Conservation (phyloP, 2,329 filamentous ascomycete species). For the Cladosporium velox region DNA sequence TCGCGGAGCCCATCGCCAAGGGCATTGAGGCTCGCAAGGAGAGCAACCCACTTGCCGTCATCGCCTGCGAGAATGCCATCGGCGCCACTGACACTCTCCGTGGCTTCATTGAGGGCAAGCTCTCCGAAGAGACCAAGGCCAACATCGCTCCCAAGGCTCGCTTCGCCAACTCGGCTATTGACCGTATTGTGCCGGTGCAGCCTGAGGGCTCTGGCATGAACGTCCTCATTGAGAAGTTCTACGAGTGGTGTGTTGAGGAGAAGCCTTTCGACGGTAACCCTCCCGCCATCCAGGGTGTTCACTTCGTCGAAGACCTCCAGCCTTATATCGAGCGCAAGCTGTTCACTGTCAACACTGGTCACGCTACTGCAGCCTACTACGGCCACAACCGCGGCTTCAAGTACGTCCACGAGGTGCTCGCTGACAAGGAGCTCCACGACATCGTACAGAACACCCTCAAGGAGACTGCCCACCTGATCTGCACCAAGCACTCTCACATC, state of each 20-base stretch:
- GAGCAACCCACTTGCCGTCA: constrained; percentile 75
- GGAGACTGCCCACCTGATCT: constrained; percentile 85
- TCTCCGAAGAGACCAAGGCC: constrained; percentile 65
- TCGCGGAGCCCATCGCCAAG: constrained; percentile 93
- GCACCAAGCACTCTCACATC: constrained; percentile 78
- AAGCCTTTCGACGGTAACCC: constrained; percentile 74
- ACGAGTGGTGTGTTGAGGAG: constrained; percentile 95
- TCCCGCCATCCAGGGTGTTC: constrained; percentile 81
- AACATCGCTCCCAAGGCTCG: constrained; percentile 73
- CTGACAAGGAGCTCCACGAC: constrained; percentile 74
- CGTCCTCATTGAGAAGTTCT: constrained; percentile 97
- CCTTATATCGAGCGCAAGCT: constrained; percentile 99
- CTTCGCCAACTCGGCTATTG: constrained; percentile 97
- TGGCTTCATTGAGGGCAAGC: constrained; percentile 71
- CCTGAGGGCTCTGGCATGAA: constrained; percentile 76
- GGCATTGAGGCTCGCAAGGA: constrained; percentile 76
- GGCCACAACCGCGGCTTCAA: constrained; percentile 83
- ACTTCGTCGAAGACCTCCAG: constrained; percentile 87
- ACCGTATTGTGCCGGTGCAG: constrained; percentile 95
- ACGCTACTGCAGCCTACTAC: constrained; percentile 94
- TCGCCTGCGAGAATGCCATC: constrained; percentile 98
- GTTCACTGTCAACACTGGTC: constrained; percentile 98
- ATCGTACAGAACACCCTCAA: constrained; percentile 77
- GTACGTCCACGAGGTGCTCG: constrained; percentile 86
- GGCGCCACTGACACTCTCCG: constrained; percentile 88